phyloP scores from a whole-genome alignment of 2,329 filamentous ascomycete species.

The Cercospora zeae-maydis region DNA sequence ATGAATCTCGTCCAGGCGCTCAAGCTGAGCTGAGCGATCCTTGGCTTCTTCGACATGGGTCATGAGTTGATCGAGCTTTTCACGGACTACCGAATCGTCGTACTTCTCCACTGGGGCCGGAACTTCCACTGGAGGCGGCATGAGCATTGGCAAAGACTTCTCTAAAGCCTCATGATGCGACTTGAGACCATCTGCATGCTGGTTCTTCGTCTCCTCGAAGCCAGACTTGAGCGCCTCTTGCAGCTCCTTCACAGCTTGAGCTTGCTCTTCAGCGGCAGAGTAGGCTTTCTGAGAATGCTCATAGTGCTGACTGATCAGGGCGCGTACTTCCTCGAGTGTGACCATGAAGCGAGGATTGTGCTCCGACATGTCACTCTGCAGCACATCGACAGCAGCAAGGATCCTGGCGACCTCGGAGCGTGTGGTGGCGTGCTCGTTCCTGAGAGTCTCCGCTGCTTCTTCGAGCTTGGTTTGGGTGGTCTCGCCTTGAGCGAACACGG shows the following conservation, averaged over 20 bases:
- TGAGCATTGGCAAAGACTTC: conserved; percentile 43
- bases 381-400: conserved; percentile 65
- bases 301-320: conserved; percentile 79
- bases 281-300: conserved; percentile 70
- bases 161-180: conserved; percentile 43
- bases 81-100: conserved; percentile 52
- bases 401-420: conserved; percentile 76
- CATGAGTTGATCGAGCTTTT: conserved; percentile 53
- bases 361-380: conserved; percentile 76
- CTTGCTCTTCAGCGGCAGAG: conserved; percentile 36
- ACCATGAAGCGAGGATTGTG: conserved; percentile 86
- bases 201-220: conserved; percentile 44
- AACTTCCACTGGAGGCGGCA: conserved; percentile 42
- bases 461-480: conserved; percentile 73
- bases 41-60: conserved; percentile 63
- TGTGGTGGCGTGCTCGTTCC: conserved; percentile 76
- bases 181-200: conserved; percentile 34
- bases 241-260: conserved; percentile 43
- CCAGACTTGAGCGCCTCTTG: conserved; percentile 43
- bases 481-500: conserved; percentile 78
- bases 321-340: conserved; percentile 78
- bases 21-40: conserved; percentile 70
- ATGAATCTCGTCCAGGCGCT: conserved; percentile 83
- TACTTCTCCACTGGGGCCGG: conserved; percentile 55
- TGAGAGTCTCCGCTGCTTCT: conserved; percentile 68